phyloP scores from a whole-genome alignment of 2,329 filamentous ascomycete genomes.

The Penicillium concentricum region DNA sequence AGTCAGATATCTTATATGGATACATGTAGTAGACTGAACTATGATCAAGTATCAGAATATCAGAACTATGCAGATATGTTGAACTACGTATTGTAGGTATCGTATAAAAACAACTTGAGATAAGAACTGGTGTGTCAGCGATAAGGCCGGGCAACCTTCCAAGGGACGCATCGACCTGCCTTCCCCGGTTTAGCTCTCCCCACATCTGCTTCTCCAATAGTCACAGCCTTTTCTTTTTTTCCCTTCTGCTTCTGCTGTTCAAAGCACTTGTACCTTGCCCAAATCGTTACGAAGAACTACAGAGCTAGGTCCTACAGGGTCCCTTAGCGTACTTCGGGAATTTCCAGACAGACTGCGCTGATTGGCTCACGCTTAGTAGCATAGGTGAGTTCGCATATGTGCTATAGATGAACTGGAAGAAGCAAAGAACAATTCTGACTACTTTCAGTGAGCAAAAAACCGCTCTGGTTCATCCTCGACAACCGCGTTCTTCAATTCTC shows the following conservation, averaged over 20 bases:
- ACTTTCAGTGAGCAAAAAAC: neutral
- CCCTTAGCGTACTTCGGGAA: neutral
- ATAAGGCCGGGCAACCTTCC: slow-evolving; percentile 1
- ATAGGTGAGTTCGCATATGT: neutral
- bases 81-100: too few species aligned
- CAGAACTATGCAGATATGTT: neutral
- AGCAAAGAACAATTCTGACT: neutral
- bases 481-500: neutral
- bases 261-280: neutral
- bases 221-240: neutral
- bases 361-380: neutral
- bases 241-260: neutral
- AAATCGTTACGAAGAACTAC: neutral
- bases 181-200: slow-evolving; percentile 20
- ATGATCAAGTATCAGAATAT: neutral
- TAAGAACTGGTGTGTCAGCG: slow-evolving; percentile 10
- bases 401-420: neutral
- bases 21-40: neutral
- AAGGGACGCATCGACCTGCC: slow-evolving; percentile 22
- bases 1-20: neutral
- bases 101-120: neutral
- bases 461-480: neutral
- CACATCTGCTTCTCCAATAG: slow-evolving; percentile 5
- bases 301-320: neutral
- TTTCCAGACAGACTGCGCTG: neutral